phyloP scores from a whole-genome alignment of 2,329 filamentous ascomycete genomes.

The Allantophomopsis cytisporea region DNA sequence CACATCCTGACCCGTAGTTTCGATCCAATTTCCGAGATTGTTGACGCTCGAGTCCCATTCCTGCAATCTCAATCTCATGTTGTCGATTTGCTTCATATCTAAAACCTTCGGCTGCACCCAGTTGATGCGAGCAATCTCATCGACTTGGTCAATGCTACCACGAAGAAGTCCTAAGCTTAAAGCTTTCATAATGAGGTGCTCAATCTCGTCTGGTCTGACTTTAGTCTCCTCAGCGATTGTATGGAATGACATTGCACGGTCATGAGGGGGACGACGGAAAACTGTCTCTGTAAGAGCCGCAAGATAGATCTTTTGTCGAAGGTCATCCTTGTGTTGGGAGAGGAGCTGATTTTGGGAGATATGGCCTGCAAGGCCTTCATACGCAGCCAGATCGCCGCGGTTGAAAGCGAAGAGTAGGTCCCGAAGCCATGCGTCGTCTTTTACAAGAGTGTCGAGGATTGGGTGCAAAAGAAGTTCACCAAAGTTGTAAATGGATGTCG shows the following conservation, averaged over 20 bases:
- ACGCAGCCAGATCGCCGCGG: conserved; percentile 79
- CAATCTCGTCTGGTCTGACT: conserved; percentile 81
- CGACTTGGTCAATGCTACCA: conserved; percentile 93
- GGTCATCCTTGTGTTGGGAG: conserved; percentile 64
- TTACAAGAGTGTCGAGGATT: conserved; percentile 76
- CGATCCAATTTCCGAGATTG: conserved; percentile 93
- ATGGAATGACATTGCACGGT: conserved; percentile 84
- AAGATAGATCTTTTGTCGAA: conserved; percentile 97
- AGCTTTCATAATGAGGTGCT: conserved; percentile 99
- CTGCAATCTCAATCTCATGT: conserved; percentile 74
- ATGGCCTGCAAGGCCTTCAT: conserved; percentile 70
- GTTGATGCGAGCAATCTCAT: conserved; percentile 84
- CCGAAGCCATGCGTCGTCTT: conserved; percentile 74
- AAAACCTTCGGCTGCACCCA: conserved; percentile 99
- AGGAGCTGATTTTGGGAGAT: conserved; percentile 71
- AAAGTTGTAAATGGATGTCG: conserved; percentile 97
- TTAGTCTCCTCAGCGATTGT: conserved; percentile 89
- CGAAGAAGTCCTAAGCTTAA: conserved; percentile 79
- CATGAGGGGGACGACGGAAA: conserved; percentile 88
- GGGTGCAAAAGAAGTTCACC: conserved; percentile 96
- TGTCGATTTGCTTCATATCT: conserved; percentile 88
- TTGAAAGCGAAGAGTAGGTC: conserved; percentile 98
- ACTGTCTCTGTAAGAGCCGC: conserved; percentile 90
- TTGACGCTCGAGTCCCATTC: conserved; percentile 98
- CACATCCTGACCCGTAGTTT: conserved; percentile 83